These are phyloP conservation scores for Hemileccinum impolitum DNA, from an alignment of 768 basidiomycete genomes.

Conservation along the genomic window DNA sequence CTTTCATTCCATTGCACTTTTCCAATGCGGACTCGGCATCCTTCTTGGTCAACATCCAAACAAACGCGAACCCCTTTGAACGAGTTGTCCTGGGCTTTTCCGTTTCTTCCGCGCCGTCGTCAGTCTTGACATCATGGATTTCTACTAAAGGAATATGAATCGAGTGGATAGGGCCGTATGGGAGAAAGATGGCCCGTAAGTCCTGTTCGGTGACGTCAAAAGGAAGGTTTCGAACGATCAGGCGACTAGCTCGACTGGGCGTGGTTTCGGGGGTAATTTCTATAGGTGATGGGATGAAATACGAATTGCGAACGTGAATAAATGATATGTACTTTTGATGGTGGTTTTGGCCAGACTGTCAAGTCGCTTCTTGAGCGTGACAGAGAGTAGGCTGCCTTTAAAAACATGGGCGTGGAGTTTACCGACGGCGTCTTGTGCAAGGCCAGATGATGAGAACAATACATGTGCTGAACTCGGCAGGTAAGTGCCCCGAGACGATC, in stretches of 20 bases:
- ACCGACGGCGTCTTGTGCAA: slow-evolving; percentile 66
- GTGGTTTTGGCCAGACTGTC: slow-evolving; percentile 58
- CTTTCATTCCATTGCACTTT: slow-evolving; percentile 70
- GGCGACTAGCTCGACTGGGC: slow-evolving; percentile 70
- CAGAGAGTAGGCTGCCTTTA: slow-evolving; percentile 85
- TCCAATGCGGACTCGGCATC: slow-evolving; percentile 83
- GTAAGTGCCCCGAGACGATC: not conserved
- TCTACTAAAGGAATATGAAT: slow-evolving; percentile 68
- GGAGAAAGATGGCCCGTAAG: slow-evolving; percentile 80
- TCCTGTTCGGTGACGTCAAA: slow-evolving; percentile 83
- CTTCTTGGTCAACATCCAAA: slow-evolving; percentile 86
- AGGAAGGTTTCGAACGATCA: slow-evolving; percentile 90
- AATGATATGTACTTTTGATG: slow-evolving; percentile 21
- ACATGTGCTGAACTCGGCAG: slow-evolving; percentile 54
- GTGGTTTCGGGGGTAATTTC: slow-evolving; percentile 38
- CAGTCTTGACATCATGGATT: slow-evolving; percentile 23
- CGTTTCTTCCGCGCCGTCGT: slow-evolving; percentile 26
- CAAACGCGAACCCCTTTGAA: slow-evolving; percentile 86
- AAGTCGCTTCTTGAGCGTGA: slow-evolving; percentile 81
- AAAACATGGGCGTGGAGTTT: slow-evolving; percentile 92
- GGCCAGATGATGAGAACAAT: slow-evolving; percentile 62
- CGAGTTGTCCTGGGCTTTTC: slow-evolving; percentile 25
- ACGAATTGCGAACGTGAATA: not conserved
- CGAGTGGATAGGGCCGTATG: slow-evolving; percentile 82
- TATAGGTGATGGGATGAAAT: not conserved